Percentiles rank a stretch among this genome's conserved stretches.
phyloP scores from a whole-genome alignment of 140 eudicot genomes.

The Stevia rebaudiana region DNA sequence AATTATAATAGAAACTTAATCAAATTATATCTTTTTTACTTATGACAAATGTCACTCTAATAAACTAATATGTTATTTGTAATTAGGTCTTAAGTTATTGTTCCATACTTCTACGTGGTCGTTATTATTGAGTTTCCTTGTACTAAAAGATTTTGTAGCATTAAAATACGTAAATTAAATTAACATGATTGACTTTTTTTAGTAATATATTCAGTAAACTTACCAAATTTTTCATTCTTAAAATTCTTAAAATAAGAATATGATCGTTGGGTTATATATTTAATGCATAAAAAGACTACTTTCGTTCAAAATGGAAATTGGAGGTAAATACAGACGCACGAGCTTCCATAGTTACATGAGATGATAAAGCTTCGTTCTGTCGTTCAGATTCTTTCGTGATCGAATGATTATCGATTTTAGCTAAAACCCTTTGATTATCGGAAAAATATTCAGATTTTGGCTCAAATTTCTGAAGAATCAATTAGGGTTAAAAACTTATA shows the following conservation, averaged over 20 bases:
- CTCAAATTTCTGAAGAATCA: neutral
- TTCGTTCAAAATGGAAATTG: slow-evolving; percentile 2
- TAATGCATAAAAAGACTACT: neutral
- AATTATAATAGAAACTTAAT: too few relatives aligned
- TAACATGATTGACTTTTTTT: neutral
- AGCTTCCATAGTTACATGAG: slow-evolving; percentile 5
- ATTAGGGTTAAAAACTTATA: neutral
- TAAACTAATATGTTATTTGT: too few relatives aligned
- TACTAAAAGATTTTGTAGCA: neutral
- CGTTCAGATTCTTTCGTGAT: neutral
- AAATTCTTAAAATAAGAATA: neutral
- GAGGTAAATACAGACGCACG: slow-evolving; percentile 14
- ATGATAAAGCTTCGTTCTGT: neutral
- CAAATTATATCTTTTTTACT: too few relatives aligned
- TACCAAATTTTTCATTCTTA: too few relatives aligned
- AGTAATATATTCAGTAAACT: neutral
- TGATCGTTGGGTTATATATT: neutral
- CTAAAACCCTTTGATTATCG: neutral
- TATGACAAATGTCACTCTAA: too few relatives aligned
- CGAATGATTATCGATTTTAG: neutral
- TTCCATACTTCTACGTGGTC: neutral
- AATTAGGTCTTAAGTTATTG: too few relatives aligned
- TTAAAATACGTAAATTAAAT: neutral
- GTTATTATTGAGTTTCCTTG: neutral
- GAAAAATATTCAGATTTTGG: slow-evolving; percentile 6